phyloP scores from a whole-genome alignment of 192 early-diverging fungal species.

The Coemansia sp. region DNA sequence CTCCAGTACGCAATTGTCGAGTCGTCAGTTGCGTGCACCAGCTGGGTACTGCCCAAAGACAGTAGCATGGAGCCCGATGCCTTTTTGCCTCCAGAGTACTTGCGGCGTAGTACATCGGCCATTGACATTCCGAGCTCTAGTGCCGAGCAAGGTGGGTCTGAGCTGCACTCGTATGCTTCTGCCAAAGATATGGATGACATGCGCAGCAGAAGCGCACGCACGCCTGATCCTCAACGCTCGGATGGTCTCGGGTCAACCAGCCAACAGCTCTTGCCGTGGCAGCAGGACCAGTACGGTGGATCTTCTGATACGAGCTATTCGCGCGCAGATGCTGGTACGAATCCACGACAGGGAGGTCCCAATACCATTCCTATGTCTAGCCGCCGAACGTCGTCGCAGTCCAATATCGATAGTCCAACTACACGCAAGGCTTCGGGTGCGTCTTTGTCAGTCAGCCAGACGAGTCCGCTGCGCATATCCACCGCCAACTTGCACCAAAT shows the following conservation, averaged over 20 bases:
- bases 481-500: conserved; percentile 12
- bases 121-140: background rate
- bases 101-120: background rate
- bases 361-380: background rate
- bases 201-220: background rate
- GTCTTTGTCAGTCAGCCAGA: background rate
- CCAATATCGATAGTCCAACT: background rate
- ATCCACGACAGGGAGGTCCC: background rate
- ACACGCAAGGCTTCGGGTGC: background rate
- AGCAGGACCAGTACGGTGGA: background rate
- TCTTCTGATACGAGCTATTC: background rate
- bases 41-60: conserved; percentile 25
- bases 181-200: background rate
- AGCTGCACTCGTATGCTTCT: background rate
- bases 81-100: background rate
- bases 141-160: background rate
- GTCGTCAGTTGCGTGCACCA: conserved; percentile 32
- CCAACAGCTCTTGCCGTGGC: background rate
- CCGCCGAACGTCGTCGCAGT: background rate
- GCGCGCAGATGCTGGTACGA: background rate
- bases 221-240: background rate
- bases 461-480: conserved; percentile 14
- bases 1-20: conserved; percentile 49
- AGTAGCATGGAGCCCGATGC: background rate
- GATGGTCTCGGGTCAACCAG: background rate